Conservation (phyloP, 2,329 filamentous ascomycete species). For the Colletotrichum sp. region DNA sequence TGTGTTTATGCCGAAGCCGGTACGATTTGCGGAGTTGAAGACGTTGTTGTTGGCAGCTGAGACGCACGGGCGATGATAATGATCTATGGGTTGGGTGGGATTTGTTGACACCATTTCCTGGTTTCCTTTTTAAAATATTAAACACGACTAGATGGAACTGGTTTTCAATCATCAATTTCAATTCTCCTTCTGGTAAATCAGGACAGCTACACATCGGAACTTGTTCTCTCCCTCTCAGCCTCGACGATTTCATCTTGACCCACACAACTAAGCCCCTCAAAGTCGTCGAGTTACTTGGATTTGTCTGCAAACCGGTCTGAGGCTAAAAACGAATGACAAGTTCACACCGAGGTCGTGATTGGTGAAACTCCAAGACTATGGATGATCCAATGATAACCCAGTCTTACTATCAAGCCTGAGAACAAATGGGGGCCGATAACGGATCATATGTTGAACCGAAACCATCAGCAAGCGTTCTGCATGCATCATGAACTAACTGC, state of each 20-base stretch:
- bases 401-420: neutral
- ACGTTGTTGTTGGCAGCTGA: slow-evolving; percentile 30
- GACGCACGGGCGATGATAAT: neutral
- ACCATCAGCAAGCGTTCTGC: neutral
- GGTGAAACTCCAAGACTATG: neutral
- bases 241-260: fast-evolving
- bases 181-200: neutral
- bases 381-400: fast-evolving
- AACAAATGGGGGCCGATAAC: neutral
- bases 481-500: slow-evolving; percentile 4
- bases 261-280: fast-evolving
- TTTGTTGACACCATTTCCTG: neutral
- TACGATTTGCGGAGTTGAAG: slow-evolving; percentile 47
- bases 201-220: neutral
- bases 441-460: neutral
- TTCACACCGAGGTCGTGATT: too few species aligned
- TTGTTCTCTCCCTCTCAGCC: neutral
- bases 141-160: neutral
- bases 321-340: too few species aligned
- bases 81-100: neutral
- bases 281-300: too few species aligned
- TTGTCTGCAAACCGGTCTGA: too few species aligned
- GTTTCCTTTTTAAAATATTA: neutral
- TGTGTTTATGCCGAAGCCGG: slow-evolving; percentile 56
- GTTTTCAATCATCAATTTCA: neutral